These are phyloP conservation scores for Pseudoturritis turrita DNA, from an alignment of 345 rosid species.

Conservation along the genomic window DNA sequence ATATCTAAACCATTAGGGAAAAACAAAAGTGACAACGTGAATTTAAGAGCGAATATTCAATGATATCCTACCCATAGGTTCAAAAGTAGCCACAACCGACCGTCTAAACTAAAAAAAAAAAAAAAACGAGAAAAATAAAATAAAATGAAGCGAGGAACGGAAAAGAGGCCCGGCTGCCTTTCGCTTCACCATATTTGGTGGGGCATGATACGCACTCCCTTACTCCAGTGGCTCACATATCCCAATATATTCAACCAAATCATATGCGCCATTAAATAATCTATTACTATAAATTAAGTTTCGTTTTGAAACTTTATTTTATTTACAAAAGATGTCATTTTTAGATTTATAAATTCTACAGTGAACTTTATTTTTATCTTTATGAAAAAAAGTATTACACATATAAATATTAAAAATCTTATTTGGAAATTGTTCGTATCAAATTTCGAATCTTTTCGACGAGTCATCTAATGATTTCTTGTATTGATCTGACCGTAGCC, in stretches of 20 bases:
- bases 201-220: slow-evolving; percentile 17
- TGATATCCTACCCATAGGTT: not conserved
- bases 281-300: not conserved
- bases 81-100: slow-evolving; percentile 15
- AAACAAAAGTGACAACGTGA: not conserved
- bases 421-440: too few relatives aligned
- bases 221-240: slow-evolving; percentile 1
- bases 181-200: slow-evolving; percentile 26
- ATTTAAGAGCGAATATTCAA: not conserved
- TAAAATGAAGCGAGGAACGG: slow-evolving; percentile 17
- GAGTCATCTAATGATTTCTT: too few relatives aligned
- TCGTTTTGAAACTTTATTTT: not conserved
- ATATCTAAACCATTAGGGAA: not conserved
- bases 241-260: slow-evolving; percentile 6
- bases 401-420: too few relatives aligned
- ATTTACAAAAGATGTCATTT: not conserved
- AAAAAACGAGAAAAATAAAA: not conserved
- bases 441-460: too few relatives aligned
- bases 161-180: slow-evolving; percentile 18
- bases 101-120: not conserved
- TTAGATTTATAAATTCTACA: not conserved
- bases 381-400: too few relatives aligned
- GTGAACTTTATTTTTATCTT: not conserved
- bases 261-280: slow-evolving; percentile 6
- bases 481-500: too few relatives aligned